Base-by-base conservation (phyloP, 2,329 filamentous ascomycete genomes). In the Zopfia rhizophila region DNA sequence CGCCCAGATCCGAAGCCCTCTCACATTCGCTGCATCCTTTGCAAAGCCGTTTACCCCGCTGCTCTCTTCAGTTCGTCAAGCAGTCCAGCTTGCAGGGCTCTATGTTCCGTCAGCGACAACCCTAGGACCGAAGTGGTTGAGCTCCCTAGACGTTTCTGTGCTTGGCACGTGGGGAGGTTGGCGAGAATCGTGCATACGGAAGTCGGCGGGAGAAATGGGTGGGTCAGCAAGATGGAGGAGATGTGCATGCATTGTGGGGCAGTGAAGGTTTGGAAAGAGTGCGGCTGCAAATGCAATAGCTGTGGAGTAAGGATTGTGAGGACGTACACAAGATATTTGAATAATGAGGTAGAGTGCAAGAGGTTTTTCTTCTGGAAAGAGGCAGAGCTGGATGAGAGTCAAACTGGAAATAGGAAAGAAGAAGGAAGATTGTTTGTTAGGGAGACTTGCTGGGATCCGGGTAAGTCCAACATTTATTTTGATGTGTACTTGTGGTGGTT, bases 241-340 rank as follows among this genome's bases (percentile, higher is more conserved):
- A 65, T 72, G 55, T 73, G 70, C 40, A 66, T 69, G 55, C 68
- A 72, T 39, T 68, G 67, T 40, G 66, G 68, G 12, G 45, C 45
- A 3, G 55, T 72, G n/a, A 40, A 57, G 17, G 55, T 35, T 1
- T 68, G 63, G 65, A 14, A 30, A 2, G 38, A 45, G 13, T 72
- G 69, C 45, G 33, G 36, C 13, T 70, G 61, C 48, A 36, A 33
- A 1, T 72, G 70, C 47, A 52, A 64, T 16, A 70, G 57, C 39
- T 73, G 70, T 43, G 55, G 57, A 7, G 35, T 58, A 5, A 49
- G 50, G 18, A 23, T 49, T 7, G 61, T 66, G 29, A 58, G 54
- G 41, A 63, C 63, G 6, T 72, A 68, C 40, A 67, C 58, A 11
- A 52, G 69, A 13, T 66, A 61, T 42, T 14, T 71, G 38, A 65